Percentiles rank a stretch among this genome's conserved stretches.
phyloP scores from a whole-genome alignment of 1,139 yeast species.

The Zygosaccharomyces sapae region DNA sequence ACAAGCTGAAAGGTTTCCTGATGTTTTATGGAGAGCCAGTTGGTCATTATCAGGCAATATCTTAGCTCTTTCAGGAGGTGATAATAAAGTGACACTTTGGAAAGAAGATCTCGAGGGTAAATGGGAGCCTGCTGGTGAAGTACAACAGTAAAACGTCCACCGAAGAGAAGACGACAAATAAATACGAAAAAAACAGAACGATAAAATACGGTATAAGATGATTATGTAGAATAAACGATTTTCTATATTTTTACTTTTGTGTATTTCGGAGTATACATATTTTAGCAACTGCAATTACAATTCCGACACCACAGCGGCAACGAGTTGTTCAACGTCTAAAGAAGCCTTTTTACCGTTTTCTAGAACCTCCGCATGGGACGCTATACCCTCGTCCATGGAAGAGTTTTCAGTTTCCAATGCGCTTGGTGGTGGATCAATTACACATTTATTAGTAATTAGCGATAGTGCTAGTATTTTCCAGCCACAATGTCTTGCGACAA shows the following conservation, averaged over 20 bases:
- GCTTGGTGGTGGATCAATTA: constrained; percentile 70
- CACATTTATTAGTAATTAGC: constrained; percentile 79
- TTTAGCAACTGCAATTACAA: constrained; percentile 18
- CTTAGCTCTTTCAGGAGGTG: constrained; percentile 94
- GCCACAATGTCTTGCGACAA: constrained; percentile 86
- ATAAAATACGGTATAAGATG: background rate
- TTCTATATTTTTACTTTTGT: background rate
- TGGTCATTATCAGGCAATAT: constrained; percentile 97
- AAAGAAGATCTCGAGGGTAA: constrained; percentile 89
- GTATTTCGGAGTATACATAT: no score
- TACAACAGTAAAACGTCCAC: constrained; percentile 56
- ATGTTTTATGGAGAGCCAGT: constrained; percentile 96
- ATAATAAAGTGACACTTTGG: constrained; percentile 93
- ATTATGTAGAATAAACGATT: background rate
- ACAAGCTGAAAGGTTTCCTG: constrained; percentile 82
- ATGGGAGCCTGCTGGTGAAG: constrained; percentile 96
- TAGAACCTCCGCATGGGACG: constrained; percentile 84
- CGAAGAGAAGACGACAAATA: background rate
- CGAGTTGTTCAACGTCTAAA: constrained; percentile 65
- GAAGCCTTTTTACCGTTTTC: constrained; percentile 81
- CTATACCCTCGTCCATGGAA: constrained; percentile 69
- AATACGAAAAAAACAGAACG: constrained; percentile 1
- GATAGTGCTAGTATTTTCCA: constrained; percentile 78
- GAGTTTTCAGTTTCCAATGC: constrained; percentile 54
- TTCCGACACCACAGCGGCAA: constrained; percentile 58